phyloP scores from a whole-genome alignment of 2,329 filamentous ascomycete genomes.

The Tolypocladium sp. region DNA sequence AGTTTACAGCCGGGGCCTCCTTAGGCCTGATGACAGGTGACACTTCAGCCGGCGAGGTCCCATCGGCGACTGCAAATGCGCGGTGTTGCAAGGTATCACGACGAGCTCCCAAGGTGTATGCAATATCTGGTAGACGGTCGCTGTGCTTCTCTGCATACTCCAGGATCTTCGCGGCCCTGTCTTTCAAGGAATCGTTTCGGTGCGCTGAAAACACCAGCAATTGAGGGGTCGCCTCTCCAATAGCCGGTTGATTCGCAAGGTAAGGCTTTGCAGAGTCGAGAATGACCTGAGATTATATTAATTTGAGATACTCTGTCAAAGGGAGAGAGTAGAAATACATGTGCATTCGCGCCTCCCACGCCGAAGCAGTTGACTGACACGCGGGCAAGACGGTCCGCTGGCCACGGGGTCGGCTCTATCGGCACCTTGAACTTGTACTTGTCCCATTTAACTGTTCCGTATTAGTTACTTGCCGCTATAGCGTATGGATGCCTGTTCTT shows the following conservation, averaged over 20 bases:
- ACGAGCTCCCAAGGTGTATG: background rate
- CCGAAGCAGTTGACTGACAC: constrained; percentile 25
- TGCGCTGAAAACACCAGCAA: constrained; percentile 1
- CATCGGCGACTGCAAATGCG: background rate
- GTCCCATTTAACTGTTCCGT: background rate
- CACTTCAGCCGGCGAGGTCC: constrained; percentile 5
- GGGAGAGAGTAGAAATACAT: constrained; percentile 5
- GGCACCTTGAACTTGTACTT: constrained; percentile 18
- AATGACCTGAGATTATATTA: constrained; percentile 1
- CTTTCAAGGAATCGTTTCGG: background rate
- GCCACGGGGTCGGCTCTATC: constrained; percentile 19
- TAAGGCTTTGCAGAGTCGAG: constrained; percentile 3
- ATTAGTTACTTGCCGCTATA: constrained; percentile 2
- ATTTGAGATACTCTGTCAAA: too few species aligned
- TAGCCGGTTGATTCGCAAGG: too few species aligned
- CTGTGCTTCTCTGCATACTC: background rate
- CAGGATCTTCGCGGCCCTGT: background rate
- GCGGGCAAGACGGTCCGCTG: constrained; percentile 16
- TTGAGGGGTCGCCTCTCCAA: background rate
- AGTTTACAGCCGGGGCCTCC: constrained; percentile 13
- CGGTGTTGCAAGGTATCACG: background rate
- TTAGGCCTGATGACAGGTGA: constrained; percentile 12
- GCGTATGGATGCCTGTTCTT: background rate
- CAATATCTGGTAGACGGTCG: background rate
- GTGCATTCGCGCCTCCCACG: constrained; percentile 25